Percentiles rank a stretch among this genome's conserved stretches.
Evolutionary conservation across 169 alveolate genomes (phyloP).

Genomic region (Eimeria tenella): DNA sequence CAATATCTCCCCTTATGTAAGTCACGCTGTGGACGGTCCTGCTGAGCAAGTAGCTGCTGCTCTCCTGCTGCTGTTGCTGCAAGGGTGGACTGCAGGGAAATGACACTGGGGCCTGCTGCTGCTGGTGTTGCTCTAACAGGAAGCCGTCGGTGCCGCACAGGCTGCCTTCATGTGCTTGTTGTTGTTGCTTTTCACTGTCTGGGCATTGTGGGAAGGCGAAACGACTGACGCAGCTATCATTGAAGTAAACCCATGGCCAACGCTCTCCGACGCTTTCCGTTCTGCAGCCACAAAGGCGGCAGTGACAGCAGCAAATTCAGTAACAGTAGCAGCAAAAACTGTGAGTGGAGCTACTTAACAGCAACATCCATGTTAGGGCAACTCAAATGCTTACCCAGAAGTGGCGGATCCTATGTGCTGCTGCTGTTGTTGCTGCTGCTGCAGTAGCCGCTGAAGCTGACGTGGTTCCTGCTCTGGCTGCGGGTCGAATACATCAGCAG

Average conservation of each 20-base stretch:
- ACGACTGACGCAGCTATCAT: constrained; percentile 61
- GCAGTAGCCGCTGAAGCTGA: constrained; percentile 49
- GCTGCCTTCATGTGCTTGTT: constrained; percentile 16
- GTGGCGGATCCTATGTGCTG: constrained; percentile 5
- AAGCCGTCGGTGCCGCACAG: constrained; percentile 3
- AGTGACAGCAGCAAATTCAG: neutral
- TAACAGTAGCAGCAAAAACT: constrained; percentile 21
- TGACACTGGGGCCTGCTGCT: neutral
- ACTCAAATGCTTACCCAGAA: neutral
- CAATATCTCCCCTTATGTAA: constrained; percentile 53
- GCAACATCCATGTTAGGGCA: neutral
- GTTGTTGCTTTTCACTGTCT: neutral
- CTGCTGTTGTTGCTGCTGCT: constrained; percentile 48
- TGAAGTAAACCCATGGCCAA: constrained; percentile 69
- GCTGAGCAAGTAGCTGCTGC: constrained; percentile 39
- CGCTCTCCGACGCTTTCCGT: constrained; percentile 13
- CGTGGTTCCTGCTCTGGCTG: constrained; percentile 27
- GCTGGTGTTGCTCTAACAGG: neutral
- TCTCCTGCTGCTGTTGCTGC: constrained; percentile 42
- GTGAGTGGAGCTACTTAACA: neutral
- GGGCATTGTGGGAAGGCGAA: constrained; percentile 28
- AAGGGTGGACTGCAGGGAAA: neutral
- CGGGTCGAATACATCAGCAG: neutral
- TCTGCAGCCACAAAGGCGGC: constrained; percentile 21
- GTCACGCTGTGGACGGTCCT: constrained; percentile 72